phyloP scores from a whole-genome alignment of 805 yeast genomes.

The Wickerhamiella dianesei region DNA sequence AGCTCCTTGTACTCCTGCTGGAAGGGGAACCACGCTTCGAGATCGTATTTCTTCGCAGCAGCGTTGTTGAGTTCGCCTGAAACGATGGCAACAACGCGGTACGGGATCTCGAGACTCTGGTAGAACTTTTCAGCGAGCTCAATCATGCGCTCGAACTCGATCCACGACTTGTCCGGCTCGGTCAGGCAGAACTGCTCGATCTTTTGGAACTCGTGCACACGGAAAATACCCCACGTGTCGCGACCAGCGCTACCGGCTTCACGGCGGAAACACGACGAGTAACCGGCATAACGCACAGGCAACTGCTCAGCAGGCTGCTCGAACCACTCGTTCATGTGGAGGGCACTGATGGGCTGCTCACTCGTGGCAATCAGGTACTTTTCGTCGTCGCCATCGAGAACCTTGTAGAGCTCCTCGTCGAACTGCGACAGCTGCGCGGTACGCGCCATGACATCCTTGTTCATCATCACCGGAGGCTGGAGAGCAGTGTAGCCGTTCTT shows the following conservation, averaged over 20 bases:
- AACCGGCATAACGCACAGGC: constrained; percentile 94
- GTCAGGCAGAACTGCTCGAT: constrained; percentile 92
- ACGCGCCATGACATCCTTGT: constrained; percentile 98
- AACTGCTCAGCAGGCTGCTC: constrained; percentile 94
- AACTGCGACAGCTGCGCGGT: constrained; percentile 97
- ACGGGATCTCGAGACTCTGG: constrained; percentile 81
- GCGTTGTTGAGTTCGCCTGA: constrained; percentile 98
- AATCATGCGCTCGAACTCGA: constrained; percentile 93
- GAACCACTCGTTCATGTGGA: constrained; percentile 96
- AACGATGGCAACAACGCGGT: constrained; percentile 94
- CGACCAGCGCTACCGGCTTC: constrained; percentile 99
- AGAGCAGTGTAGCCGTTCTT: constrained; percentile 71
- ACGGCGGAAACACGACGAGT: constrained; percentile 96
- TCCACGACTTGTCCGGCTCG: constrained; percentile 98
- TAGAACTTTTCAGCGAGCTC: constrained; percentile 82
- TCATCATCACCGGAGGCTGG: constrained; percentile 99
- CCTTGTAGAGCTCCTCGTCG: constrained; percentile 96
- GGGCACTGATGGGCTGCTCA: constrained; percentile 97
- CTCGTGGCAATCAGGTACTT: constrained; percentile 96
- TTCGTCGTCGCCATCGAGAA: constrained; percentile 92
- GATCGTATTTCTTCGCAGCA: constrained; percentile 96
- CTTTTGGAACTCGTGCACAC: constrained; percentile 97
- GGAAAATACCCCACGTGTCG: constrained; percentile 99
- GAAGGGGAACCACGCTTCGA: constrained; percentile 99
- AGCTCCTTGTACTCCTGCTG: constrained; percentile 97